Base-by-base conservation (phyloP, 352 stramenopile species). In the Phytophthora hibernalis region DNA sequence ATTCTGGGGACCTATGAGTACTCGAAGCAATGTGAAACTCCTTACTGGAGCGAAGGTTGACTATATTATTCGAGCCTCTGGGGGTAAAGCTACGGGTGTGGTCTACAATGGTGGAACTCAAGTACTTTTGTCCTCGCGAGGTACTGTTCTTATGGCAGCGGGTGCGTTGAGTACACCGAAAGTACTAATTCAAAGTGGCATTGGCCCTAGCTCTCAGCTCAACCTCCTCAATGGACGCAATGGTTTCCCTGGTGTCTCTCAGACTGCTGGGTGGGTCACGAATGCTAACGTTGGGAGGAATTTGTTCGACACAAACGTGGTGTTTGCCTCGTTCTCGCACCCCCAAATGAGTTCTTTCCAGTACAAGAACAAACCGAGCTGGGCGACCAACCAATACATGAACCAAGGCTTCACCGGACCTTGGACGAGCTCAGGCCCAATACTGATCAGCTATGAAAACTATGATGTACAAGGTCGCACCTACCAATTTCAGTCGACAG, bases 121-220 rank as follows among this genome's bases (percentile, higher is more conserved):
- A 42, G 80, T 67, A 0, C 11, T 63, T 24, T 47, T 89, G 13
- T 76, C 66, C 0, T 20, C 55, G 11, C 76, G 78, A 3, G 81
- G 75, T 9, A 66, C 85, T 30, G 80, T 96, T 20, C 73, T 97
- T 35, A 76, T 97, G 63, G 76, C 70, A 11, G 82, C 80, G 1
- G 87, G 87, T 5, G 80, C 89, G 1, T 56, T 91, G 18, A 74
- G 76, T 45, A 90, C 87, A 5, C 87, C 90, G 11, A 91, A 96
- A 51, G 72, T 97, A 10, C 70, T 97, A 1, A 84, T 93, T 58
- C 75, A 91, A 42, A 88, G 70, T 52, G 90, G 87, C 20, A 80
- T 97, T 49, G 90, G 88, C 5, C 80, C 82, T 8, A 54, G 45
- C 15, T 52, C 80, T 16, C 78, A 92, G 52, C 70, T 96, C 3